Base-by-base conservation (phyloP, 129 eudicot genomes). In the Flaveria bidentis region DNA sequence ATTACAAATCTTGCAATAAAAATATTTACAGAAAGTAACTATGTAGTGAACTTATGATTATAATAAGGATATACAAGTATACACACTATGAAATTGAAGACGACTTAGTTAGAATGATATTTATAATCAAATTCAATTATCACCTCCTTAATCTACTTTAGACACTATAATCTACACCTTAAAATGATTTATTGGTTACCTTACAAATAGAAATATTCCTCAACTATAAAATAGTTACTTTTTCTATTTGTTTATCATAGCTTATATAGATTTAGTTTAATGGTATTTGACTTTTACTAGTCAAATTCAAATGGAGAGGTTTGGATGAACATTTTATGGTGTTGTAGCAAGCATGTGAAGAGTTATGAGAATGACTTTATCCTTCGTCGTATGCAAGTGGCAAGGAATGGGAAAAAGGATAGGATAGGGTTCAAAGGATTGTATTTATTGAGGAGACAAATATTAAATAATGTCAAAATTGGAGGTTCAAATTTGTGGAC, bases 341-440 rank as follows among this genome's bases (percentile, higher is more conserved):
- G 71, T 71, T 61, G 36, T 33, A 33, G 72, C 30, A 78, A 78
- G 53, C 77, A 78, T 78, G 82, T 78, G 77, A 78, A 60, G 58
- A 36, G 26, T 23, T 71, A 63, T 76, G 50, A 69, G 42, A 49
- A 61, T 76, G 50, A 69, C 39, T 71, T 57, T 28, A 78, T 57
- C 15, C 20, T 78, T 78, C 2, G 77, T 78, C 77, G 25, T 78
- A 49, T 47, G 72, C 71, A 78, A 78, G 47, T 78, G 72, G 52
- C 28, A 58, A 78, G 18, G 65, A 46, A 78, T 71, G 77, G 72
- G 41, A 46, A 56, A 60, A 78, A 78, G 77, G 82, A 78, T 71
- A 78, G 82, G 82, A 78, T 78, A 61, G 82, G 82, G 82, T 78
- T 78, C 77, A 61, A 49, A 33, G 64, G 64, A 65, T 18, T 56